Conservation (phyloP, 257 asterid species). For the Henckelia pumila region DNA sequence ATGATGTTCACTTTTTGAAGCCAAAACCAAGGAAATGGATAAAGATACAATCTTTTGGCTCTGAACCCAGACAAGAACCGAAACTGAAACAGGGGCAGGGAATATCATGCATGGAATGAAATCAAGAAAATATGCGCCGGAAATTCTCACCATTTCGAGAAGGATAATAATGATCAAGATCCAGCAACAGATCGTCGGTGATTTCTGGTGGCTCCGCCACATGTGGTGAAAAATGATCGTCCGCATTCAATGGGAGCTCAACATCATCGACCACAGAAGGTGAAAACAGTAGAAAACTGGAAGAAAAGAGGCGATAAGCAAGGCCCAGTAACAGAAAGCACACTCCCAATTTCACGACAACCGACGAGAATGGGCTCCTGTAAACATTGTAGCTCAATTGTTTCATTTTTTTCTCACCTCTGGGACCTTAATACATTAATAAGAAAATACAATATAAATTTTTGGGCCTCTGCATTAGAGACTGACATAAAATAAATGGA, state of each 20-base stretch:
- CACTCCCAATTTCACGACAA: constrained; percentile 44
- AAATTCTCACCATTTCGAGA: constrained; percentile 37
- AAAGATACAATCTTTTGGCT: constrained; percentile 15
- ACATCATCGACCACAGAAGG: constrained; percentile 29
- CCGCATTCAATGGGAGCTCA: constrained; percentile 11
- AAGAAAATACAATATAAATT: not conserved
- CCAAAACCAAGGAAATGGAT: not conserved
- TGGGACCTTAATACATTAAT: not conserved
- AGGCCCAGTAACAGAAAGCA: constrained; percentile 56
- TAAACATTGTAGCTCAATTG: constrained; percentile 10
- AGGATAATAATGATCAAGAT: constrained; percentile 20
- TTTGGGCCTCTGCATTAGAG: not conserved
- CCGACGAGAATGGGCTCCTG: constrained; percentile 34
- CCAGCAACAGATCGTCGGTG: constrained; percentile 19
- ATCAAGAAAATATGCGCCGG: constrained; percentile 6
- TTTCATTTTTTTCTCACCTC: not conserved
- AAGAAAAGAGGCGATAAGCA: constrained; percentile 51
- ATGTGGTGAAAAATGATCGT: constrained; percentile 25
- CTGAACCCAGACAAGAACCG: constrained; percentile 15
- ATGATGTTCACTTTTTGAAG: not conserved
- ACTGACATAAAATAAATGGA: too few species aligned
- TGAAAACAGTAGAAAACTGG: constrained; percentile 44
- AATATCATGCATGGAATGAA: constrained; percentile 34
- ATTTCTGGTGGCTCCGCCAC: constrained; percentile 25
- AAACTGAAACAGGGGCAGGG: constrained; percentile 9